A percentile compares a stretch with the other conserved stretches of the same genome.
Conservation (phyloP, 805 yeast genomes). For the Candida morakotiae region DNA sequence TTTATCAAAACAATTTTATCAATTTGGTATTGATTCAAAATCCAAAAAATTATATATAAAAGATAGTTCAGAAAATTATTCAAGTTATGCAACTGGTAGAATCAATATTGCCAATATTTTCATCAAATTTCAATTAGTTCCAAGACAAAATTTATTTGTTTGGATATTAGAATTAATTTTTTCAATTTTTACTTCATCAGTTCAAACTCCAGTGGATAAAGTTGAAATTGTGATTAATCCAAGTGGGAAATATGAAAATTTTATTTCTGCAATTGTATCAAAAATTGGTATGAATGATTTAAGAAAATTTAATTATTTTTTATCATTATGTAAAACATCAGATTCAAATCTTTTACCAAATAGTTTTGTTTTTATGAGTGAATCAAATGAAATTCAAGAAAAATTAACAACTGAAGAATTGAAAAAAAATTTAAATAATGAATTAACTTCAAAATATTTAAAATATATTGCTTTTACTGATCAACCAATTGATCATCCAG, state of each 20-base stretch:
- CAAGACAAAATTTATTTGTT: constrained; percentile 77
- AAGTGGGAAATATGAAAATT: constrained; percentile 59
- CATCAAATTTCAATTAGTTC: constrained; percentile 58
- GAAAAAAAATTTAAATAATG: constrained; percentile 34
- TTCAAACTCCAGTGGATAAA: constrained; percentile 52
- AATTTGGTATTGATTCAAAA: constrained; percentile 62
- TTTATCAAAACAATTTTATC: constrained; percentile 66
- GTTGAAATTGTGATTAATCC: constrained; percentile 59
- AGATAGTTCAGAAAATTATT: constrained; percentile 60
- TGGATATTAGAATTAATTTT: constrained; percentile 61
- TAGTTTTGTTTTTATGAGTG: constrained; percentile 85
- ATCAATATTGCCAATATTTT: constrained; percentile 62
- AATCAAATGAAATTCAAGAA: constrained; percentile 76
- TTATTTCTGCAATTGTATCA: constrained; percentile 79
- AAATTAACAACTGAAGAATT: constrained; percentile 50
- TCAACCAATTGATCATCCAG: constrained; percentile 72
- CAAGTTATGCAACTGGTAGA: constrained; percentile 88
- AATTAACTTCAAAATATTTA: constrained; percentile 46
- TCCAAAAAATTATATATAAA: constrained; percentile 47
- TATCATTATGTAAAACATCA: constrained; percentile 78
- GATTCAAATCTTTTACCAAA: constrained; percentile 69
- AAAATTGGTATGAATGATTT: constrained; percentile 75
- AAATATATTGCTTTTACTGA: constrained; percentile 80
- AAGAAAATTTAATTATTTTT: constrained; percentile 74
- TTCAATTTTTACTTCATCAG: constrained; percentile 52